These are phyloP conservation scores for Didymella glomerata DNA, from an alignment of 2,329 filamentous ascomycete genomes.

Conservation along the genomic window DNA sequence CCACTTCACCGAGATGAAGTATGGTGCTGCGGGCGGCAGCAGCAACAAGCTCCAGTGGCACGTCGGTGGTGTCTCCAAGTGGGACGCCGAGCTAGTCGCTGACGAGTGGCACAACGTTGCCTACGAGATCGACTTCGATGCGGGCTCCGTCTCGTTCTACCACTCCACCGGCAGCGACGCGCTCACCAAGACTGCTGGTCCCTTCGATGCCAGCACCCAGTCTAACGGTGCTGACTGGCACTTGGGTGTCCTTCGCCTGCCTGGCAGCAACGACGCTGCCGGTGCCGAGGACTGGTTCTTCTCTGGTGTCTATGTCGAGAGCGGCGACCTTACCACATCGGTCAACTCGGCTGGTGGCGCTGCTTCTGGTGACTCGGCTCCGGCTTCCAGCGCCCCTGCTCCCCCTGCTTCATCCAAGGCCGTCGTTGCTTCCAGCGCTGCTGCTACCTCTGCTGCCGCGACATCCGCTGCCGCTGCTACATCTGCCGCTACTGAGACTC, in stretches of 20 bases:
- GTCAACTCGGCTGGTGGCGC: conserved; percentile 32
- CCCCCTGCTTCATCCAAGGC: conserved; percentile 20
- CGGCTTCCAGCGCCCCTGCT: conserved; percentile 20
- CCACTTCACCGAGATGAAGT: conserved; percentile 79
- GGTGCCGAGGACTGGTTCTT: conserved; percentile 74
- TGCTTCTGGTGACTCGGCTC: conserved; percentile 16
- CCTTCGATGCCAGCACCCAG: conserved; percentile 66
- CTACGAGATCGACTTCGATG: conserved; percentile 74
- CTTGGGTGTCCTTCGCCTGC: conserved; percentile 72
- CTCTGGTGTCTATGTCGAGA: conserved; percentile 75
- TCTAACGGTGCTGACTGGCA: conserved; percentile 78
- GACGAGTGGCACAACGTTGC: conserved; percentile 79
- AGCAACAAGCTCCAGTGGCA: conserved; percentile 69
- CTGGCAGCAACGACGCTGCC: conserved; percentile 62
- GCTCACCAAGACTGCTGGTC: conserved; percentile 66
- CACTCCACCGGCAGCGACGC: conserved; percentile 70
- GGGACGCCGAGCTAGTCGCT: conserved; percentile 68
- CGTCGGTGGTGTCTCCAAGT: conserved; percentile 67
- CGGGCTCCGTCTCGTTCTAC: conserved; percentile 71
- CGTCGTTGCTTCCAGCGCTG: conserved; percentile 14
- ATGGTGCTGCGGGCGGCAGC: conserved; percentile 60
- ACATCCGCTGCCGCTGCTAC: conserved; percentile 8
- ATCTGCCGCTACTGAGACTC: conserved; percentile 11
- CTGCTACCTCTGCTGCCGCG: conserved; percentile 8
- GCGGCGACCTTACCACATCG: conserved; percentile 54